phyloP scores from a whole-genome alignment of 2,329 filamentous ascomycete species.

The Claviceps pazoutovae region DNA sequence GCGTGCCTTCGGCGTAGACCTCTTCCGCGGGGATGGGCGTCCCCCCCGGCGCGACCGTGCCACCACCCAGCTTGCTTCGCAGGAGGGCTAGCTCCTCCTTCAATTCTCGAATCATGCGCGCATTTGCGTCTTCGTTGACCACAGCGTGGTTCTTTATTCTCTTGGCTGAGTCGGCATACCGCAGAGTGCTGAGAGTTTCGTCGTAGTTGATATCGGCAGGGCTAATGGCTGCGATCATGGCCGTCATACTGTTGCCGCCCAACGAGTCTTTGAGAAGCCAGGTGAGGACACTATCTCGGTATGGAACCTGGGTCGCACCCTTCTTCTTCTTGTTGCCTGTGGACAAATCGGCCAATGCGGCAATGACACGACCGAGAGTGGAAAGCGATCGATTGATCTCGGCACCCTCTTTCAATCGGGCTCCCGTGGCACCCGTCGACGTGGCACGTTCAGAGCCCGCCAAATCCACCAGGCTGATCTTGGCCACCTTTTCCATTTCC shows the following conservation, averaged over 20 bases:
- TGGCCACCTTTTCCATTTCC: conserved; percentile 94
- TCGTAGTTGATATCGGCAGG: conserved; percentile 99
- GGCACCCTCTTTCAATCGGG: conserved; percentile 88
- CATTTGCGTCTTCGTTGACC: conserved; percentile 97
- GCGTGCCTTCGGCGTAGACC: conserved; percentile 82
- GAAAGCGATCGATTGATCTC: conserved; percentile 97
- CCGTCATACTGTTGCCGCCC: conserved; percentile 97
- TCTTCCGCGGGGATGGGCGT: conserved; percentile 50
- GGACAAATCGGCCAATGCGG: conserved; percentile 81
- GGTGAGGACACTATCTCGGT: conserved; percentile 90
- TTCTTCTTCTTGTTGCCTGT: conserved; percentile 65
- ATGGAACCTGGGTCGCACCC: conserved; percentile 66
- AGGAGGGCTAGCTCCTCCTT: conserved; percentile 87
- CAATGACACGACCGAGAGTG: conserved; percentile 93
- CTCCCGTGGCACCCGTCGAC: conserved; percentile 93
- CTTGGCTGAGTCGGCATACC: conserved; percentile 95
- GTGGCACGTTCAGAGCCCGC: conserved; percentile 93
- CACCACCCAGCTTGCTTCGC: conserved; percentile 67
- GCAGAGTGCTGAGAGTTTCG: conserved; percentile 85
- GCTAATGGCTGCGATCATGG: conserved; percentile 98
- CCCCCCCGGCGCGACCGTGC: conserved; percentile 31
- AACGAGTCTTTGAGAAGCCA: conserved; percentile 96
- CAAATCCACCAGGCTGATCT: conserved; percentile 95
- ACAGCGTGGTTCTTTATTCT: conserved; percentile 99
- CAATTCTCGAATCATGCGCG: conserved; percentile 93